Evolutionary conservation across 1,139 yeast species (phyloP).

Genomic region (Pichia sp.): DNA sequence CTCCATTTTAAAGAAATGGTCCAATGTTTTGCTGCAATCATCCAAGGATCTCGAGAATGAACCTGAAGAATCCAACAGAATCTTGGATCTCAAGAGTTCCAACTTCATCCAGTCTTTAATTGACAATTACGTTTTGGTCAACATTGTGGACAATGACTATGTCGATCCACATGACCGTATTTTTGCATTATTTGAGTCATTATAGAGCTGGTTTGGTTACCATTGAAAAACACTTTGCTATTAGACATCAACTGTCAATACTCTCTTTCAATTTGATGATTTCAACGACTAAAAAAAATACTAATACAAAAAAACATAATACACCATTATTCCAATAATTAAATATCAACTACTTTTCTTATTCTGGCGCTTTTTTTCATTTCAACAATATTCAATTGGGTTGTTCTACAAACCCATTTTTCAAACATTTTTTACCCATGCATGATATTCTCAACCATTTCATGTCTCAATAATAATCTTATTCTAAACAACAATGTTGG

Average conservation of each 20-base stretch:
- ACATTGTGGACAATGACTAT: slow-evolving; percentile 85
- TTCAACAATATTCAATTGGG: no score
- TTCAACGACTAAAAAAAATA: no score
- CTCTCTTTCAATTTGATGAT: no score
- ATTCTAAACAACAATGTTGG: neutral
- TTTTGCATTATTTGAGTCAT: slow-evolving; percentile 30
- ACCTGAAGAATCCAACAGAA: slow-evolving; percentile 5
- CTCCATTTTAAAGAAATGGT: slow-evolving; percentile 80
- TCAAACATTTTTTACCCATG: no score
- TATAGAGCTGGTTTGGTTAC: no score
- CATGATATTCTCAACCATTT: no score
- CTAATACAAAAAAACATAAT: no score
- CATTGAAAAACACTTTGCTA: neutral
- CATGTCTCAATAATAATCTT: no score
- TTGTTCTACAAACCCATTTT: no score
- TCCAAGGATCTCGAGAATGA: slow-evolving; percentile 14
- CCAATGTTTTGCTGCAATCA: slow-evolving; percentile 33
- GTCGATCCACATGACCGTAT: slow-evolving; percentile 42
- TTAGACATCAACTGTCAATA: neutral
- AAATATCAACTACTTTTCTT: no score
- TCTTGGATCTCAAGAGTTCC: slow-evolving; percentile 10
- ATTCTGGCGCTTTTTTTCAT: no score
- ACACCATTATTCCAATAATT: no score
- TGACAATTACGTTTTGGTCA: slow-evolving; percentile 64
- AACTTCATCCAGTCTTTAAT: slow-evolving; percentile 43